Evolutionary conservation across 768 basidiomycete species (phyloP), one percentile per base, ranked within the genome.

Genomic region (Amylocystis lapponica): DNA sequence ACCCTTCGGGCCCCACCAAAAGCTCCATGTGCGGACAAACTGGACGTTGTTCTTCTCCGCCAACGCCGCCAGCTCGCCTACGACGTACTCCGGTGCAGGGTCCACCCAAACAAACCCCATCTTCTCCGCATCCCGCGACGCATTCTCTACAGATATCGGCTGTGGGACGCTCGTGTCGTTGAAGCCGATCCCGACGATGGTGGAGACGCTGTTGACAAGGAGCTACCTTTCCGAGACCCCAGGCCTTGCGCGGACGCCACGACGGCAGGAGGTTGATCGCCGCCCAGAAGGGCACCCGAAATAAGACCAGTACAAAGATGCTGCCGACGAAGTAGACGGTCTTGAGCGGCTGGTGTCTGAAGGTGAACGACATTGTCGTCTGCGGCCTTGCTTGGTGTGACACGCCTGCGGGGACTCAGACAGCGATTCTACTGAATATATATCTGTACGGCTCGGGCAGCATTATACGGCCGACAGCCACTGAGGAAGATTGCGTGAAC

Each of bases 331-430:
- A 31, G 33, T 17, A 31, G 3, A 48, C 23, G 36, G 17, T 23
- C 36, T 20, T 36, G 19, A 21, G 36, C 5, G 36, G 36, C 36
- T 21, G 14, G 20, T 23, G 12, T 19, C 8, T 13, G 36, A 36
- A 63, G 10, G 75, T 75, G 56, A 60, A 65, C 51, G 59, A 65
- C 41, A 78, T 78, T 60, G 50, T n/a, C n/a, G n/a, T n/a, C n/a
- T n/a, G n/a, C n/a, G n/a, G n/a, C n/a, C n/a, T n/a, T n/a, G n/a
- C n/a, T n/a, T n/a, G n/a, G n/a, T n/a, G n/a, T n/a, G n/a, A n/a
- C n/a, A n/a, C n/a, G n/a, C n/a, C n/a, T n/a, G n/a, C n/a, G n/a
- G n/a, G n/a, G n/a, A n/a, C n/a, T n/a, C n/a, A n/a, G n/a, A n/a
- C n/a, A n/a, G n/a, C n/a, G n/a, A n/a, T n/a, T n/a, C n/a, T n/a